Percentiles rank a stretch among this genome's conserved stretches.
Conservation (phyloP, 164 flowering plant genomes). For the Stephania cephalantha region DNA sequence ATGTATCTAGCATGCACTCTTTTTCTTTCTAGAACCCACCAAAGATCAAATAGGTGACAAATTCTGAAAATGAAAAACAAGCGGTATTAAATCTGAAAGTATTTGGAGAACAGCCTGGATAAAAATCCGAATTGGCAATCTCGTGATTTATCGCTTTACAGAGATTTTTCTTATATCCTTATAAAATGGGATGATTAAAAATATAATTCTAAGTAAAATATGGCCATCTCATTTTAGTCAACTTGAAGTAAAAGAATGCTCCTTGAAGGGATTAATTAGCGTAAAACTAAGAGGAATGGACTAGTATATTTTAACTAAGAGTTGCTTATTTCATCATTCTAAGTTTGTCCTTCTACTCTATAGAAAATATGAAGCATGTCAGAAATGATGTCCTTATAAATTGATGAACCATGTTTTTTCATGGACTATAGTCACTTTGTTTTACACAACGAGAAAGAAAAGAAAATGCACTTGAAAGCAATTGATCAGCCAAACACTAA, state of each 20-base stretch:
- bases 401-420: too few relatives aligned
- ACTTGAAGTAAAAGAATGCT: neutral
- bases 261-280: neutral
- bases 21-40: neutral
- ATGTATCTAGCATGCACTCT: too few relatives aligned
- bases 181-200: too few relatives aligned
- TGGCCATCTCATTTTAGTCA: neutral
- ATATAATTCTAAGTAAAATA: neutral
- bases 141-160: neutral
- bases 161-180: neutral
- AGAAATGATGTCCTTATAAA: too few relatives aligned
- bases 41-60: neutral
- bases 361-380: too few relatives aligned
- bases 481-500: too few relatives aligned
- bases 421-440: too few relatives aligned
- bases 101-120: neutral
- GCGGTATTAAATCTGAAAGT: neutral
- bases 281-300: neutral
- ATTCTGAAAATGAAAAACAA: neutral
- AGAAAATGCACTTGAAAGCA: too few relatives aligned
- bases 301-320: neutral
- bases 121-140: neutral
- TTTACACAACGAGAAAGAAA: too few relatives aligned
- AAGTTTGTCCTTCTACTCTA: neutral
- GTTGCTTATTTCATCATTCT: neutral